phyloP scores from a whole-genome alignment of 2,329 filamentous ascomycete genomes.

The Beauveria medogensis region DNA sequence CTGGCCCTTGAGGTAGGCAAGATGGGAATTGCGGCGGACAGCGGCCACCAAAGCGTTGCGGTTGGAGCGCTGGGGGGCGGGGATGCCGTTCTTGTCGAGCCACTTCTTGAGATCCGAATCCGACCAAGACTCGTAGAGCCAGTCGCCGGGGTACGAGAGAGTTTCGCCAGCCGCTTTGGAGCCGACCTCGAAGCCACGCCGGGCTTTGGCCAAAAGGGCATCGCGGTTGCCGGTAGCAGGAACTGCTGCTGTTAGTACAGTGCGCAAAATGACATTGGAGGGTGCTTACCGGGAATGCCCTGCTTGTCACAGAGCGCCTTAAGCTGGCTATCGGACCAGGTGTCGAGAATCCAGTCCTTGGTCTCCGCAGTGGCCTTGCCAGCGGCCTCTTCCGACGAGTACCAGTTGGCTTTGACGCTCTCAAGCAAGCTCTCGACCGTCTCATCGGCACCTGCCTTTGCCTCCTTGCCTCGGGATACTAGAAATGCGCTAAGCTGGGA shows the following conservation, averaged over 20 bases:
- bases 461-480: conserved; percentile 60
- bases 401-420: conserved; percentile 67
- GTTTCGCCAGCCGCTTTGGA: conserved; percentile 72
- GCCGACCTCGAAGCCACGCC: conserved; percentile 70
- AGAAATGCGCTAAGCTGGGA: conserved; percentile 62
- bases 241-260: conserved; percentile 32
- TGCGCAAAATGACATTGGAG: background rate
- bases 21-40: conserved; percentile 82
- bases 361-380: conserved; percentile 63
- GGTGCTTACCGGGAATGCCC: conserved; percentile 57
- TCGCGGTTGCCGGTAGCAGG: conserved; percentile 85
- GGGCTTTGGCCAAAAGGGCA: conserved; percentile 66
- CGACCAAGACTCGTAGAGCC: conserved; percentile 86
- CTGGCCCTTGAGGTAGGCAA: conserved; percentile 63
- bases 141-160: conserved; percentile 81
- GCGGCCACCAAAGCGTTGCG: conserved; percentile 84
- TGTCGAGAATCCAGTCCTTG: conserved; percentile 91
- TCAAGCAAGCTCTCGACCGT: conserved; percentile 60
- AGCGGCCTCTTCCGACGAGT: conserved; percentile 69
- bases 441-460: conserved; percentile 56
- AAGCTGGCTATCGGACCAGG: conserved; percentile 87
- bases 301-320: conserved; percentile 90
- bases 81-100: conserved; percentile 82
- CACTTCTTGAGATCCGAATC: conserved; percentile 91
- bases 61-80: conserved; percentile 72